Evolutionary conservation across 129 eudicot genomes (phyloP).

Genomic region (Lactuca saligna): DNA sequence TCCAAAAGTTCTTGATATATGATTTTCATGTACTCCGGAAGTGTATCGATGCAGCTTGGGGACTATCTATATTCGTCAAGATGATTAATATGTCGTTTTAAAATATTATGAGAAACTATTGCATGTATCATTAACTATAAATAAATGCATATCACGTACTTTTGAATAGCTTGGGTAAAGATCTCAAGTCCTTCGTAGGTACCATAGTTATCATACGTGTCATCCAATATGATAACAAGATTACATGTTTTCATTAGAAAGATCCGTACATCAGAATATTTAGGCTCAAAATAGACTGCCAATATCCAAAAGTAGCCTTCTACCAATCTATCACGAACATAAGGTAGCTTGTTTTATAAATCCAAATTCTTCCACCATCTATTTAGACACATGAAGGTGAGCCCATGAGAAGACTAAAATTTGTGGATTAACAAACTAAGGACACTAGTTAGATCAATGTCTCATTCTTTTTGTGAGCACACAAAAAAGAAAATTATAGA

Average conservation of each 20-base stretch:
- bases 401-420: too few species aligned
- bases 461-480: not conserved
- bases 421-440: too few species aligned
- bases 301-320: too few species aligned
- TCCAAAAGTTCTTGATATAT: constrained; percentile 12
- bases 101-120: not conserved
- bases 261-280: too few species aligned
- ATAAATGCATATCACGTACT: not conserved
- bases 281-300: too few species aligned
- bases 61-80: constrained; percentile 14
- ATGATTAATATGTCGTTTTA: not conserved
- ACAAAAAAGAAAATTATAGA: not conserved
- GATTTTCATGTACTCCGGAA: constrained; percentile 26
- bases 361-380: constrained; percentile 15
- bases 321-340: too few species aligned
- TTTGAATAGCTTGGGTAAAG: constrained; percentile 22
- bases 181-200: not conserved
- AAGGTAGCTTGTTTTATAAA: too few species aligned
- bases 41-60: constrained; percentile 1
- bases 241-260: too few species aligned
- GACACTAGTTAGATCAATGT: too few species aligned
- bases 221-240: too few species aligned
- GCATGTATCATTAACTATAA: not conserved
- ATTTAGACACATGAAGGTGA: not conserved
- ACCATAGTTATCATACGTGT: too few species aligned